phyloP scores from a whole-genome alignment of 2,329 filamentous ascomycete genomes.

The Diaporthe citriasiana region DNA sequence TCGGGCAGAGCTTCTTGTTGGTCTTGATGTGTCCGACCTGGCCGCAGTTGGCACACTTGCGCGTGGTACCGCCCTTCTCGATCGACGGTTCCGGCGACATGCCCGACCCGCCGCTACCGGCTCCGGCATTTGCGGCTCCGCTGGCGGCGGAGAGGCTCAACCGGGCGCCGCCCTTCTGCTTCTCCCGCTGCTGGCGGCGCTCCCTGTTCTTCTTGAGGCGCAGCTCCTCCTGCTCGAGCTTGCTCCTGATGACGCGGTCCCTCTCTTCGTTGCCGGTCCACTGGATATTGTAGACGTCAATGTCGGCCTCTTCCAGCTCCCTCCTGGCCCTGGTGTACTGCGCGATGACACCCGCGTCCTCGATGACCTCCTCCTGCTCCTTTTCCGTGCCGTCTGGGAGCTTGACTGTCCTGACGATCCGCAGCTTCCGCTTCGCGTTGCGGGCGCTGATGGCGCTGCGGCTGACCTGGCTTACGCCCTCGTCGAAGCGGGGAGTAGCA shows the following conservation, averaged over 20 bases:
- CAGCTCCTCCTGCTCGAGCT: constrained; percentile 80
- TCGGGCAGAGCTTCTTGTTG: constrained; percentile 81
- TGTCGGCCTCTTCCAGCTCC: constrained; percentile 77
- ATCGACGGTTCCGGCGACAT: constrained; percentile 63
- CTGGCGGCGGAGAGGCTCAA: constrained; percentile 47
- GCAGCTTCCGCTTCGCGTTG: constrained; percentile 72
- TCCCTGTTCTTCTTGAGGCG: constrained; percentile 94
- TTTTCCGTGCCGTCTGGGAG: constrained; percentile 66
- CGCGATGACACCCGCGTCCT: constrained; percentile 88
- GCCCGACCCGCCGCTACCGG: constrained; percentile 48
- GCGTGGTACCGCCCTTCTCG: constrained; percentile 76
- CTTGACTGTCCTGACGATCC: constrained; percentile 77
- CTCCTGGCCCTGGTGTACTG: constrained; percentile 87
- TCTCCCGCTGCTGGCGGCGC: constrained; percentile 89
- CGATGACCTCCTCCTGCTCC: constrained; percentile 76
- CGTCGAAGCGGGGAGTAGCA: constrained; percentile 79
- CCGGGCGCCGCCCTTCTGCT: constrained; percentile 74
- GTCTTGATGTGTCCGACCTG: constrained; percentile 98
- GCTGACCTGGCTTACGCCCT: constrained; percentile 84
- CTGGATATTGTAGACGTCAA: constrained; percentile 73
- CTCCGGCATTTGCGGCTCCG: constrained; percentile 55
- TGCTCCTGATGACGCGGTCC: constrained; percentile 71
- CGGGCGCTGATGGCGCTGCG: constrained; percentile 74
- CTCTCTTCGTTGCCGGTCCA: constrained; percentile 77
- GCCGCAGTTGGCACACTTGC: constrained; percentile 98